phyloP scores from a whole-genome alignment of 331 rosid genomes.

The Acacia pycnantha region DNA sequence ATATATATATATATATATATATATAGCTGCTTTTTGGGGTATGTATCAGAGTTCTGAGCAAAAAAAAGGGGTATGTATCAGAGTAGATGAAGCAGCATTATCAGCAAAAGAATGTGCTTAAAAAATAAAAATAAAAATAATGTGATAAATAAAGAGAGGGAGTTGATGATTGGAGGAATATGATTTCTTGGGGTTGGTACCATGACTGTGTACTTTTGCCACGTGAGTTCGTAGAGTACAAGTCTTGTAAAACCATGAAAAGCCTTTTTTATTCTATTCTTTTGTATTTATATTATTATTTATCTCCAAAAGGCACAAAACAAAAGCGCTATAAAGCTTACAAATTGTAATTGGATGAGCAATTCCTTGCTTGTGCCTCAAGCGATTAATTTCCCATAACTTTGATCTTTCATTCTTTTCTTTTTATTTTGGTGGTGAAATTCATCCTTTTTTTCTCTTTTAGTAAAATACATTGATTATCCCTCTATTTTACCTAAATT shows the following conservation, averaged over 20 bases:
- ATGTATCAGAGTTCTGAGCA: background rate
- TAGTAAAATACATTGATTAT: too few species aligned
- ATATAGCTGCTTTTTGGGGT: background rate
- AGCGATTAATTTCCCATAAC: constrained; percentile 36
- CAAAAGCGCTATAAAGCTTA: background rate
- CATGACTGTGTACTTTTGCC: constrained; percentile 14
- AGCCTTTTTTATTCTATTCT: background rate
- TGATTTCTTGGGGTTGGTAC: background rate
- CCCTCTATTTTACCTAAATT: too few species aligned
- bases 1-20: too few species aligned
- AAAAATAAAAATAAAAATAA: background rate
- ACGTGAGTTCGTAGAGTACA: constrained; percentile 30
- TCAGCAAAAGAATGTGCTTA: background rate
- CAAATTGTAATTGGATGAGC: constrained; percentile 10
- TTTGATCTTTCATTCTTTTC: background rate
- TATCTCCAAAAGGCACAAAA: background rate
- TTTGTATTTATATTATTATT: background rate
- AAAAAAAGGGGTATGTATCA: background rate
- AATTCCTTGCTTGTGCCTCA: constrained; percentile 44
- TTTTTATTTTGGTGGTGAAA: background rate
- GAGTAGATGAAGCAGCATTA: background rate
- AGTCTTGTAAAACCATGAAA: constrained; percentile 11
- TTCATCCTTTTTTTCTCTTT: background rate
- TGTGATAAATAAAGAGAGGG: background rate
- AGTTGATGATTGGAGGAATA: background rate